Evolutionary conservation across 177 flowering plant genomes (phyloP).

Genomic region (Vitis hybrid): DNA sequence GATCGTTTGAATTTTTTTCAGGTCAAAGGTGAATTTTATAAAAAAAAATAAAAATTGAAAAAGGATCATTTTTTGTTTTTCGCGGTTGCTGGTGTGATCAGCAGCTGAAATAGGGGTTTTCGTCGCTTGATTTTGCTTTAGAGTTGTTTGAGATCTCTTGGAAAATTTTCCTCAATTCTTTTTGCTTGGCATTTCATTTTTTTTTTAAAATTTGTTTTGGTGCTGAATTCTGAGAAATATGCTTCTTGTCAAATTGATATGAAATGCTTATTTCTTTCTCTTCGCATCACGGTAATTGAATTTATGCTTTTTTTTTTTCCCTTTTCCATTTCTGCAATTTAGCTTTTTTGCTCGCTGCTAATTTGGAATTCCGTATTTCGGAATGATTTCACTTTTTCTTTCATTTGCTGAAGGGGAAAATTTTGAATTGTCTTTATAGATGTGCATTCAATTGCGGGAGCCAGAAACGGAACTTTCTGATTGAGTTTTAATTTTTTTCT

Average conservation of each 20-base stretch:
- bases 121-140: not conserved
- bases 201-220: not conserved
- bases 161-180: not conserved
- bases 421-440: not conserved
- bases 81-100: not conserved
- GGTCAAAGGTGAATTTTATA: too few species aligned
- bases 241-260: not conserved
- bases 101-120: not conserved
- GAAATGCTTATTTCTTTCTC: not conserved
- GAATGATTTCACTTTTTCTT: not conserved
- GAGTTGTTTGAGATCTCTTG: not conserved
- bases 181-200: not conserved
- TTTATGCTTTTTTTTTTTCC: not conserved
- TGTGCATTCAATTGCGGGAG: constrained; percentile 6
- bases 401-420: not conserved
- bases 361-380: not conserved
- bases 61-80: too few species aligned
- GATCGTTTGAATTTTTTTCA: not conserved
- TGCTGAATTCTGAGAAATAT: not conserved
- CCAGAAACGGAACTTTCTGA: not conserved
- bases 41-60: too few species aligned
- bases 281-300: not conserved
- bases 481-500: not conserved
- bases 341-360: not conserved
- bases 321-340: not conserved